phyloP scores from a whole-genome alignment of 148 eudicot genomes.

The Nepenthes gracilis region DNA sequence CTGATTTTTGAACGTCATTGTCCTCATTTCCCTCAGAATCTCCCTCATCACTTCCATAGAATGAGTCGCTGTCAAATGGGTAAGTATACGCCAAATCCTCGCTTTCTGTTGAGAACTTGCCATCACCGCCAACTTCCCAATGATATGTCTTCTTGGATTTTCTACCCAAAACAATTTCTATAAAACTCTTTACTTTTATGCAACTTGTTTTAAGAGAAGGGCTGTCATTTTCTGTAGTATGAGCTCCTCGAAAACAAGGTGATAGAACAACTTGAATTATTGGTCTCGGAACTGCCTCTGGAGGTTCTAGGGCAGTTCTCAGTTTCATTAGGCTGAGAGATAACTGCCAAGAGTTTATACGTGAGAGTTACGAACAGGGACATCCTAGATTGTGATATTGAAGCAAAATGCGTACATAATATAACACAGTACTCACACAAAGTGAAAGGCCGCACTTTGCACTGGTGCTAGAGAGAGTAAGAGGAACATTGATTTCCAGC shows the following conservation, averaged over 20 bases:
- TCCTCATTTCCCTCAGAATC: background rate
- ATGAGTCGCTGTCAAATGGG: too few species aligned
- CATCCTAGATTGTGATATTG: too few species aligned
- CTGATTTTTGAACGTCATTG: constrained; percentile 17
- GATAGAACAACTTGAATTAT: constrained; percentile 30
- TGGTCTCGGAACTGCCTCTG: constrained; percentile 23
- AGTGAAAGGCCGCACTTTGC: too few species aligned
- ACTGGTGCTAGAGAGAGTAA: constrained; percentile 14
- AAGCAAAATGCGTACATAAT: too few species aligned
- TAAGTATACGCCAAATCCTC: constrained; percentile 6
- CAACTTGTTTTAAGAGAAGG: too few species aligned
- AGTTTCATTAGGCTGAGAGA: constrained; percentile 35
- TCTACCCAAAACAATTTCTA: too few species aligned
- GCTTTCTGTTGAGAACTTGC: constrained; percentile 36
- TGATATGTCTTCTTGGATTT: too few species aligned
- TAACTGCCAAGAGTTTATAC: constrained; percentile 33
- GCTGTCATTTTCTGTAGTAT: too few species aligned
- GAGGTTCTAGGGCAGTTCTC: constrained; percentile 21
- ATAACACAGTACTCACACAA: too few species aligned
- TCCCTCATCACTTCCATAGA: too few species aligned
- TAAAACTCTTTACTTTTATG: too few species aligned
- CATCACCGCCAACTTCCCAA: constrained; percentile 8
- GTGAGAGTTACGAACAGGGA: background rate
- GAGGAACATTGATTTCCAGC: constrained; percentile 32
- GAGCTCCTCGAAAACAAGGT: constrained; percentile 22